Conservation (phyloP, 129 eudicot species). For the Arctium lappa region DNA sequence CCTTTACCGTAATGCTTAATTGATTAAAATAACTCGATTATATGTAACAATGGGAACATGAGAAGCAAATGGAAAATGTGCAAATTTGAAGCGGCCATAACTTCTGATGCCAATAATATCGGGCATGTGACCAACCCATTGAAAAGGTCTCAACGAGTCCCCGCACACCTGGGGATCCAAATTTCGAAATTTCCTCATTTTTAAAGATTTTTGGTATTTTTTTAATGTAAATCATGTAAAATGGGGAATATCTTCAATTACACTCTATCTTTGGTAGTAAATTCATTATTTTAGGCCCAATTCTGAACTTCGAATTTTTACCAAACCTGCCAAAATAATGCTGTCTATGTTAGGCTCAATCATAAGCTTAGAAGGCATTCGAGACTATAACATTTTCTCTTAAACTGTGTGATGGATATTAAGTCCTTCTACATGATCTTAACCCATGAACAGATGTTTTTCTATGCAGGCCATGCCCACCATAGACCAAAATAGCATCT, state of each 20-base stretch:
- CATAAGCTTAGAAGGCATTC: neutral
- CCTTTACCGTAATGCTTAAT: no score
- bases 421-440: neutral
- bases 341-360: neutral
- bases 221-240: neutral
- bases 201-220: neutral
- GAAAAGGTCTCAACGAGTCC: neutral
- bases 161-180: neutral
- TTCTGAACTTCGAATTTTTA: neutral
- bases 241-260: neutral
- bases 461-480: neutral
- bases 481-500: slow-evolving; percentile 1
- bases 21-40: no score
- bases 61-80: no score
- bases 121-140: neutral
- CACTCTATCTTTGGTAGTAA: neutral
- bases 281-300: neutral
- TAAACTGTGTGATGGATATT: neutral
- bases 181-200: neutral
- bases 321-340: neutral
- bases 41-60: no score
- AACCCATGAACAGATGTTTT: neutral
- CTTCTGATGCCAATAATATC: no score
- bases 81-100: no score
- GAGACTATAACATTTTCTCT: neutral